phyloP scores from a whole-genome alignment of 164 flowering plant species.

The Amborella trichopoda region DNA sequence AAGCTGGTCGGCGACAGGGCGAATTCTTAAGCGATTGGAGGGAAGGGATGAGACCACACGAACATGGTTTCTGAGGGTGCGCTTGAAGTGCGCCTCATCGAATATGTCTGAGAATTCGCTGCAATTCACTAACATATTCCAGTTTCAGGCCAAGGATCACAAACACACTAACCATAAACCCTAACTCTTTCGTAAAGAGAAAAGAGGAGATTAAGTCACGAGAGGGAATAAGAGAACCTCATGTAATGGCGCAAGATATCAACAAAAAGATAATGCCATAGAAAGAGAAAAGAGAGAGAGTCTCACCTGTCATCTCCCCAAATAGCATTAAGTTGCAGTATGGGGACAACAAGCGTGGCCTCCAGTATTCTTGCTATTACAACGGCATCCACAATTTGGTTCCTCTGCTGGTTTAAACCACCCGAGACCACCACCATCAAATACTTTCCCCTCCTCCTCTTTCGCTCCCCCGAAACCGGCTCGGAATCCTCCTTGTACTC shows the following conservation, averaged over 20 bases:
- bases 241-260: too few relatives aligned
- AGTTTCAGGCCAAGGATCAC: not conserved
- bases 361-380: constrained; percentile 16
- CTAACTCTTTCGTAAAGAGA: not conserved
- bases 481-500: constrained; percentile 7
- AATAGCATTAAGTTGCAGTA: constrained; percentile 9
- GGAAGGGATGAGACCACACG: constrained; percentile 23
- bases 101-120: constrained; percentile 38
- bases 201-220: not conserved
- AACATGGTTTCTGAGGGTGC: constrained; percentile 18
- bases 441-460: constrained; percentile 8
- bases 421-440: constrained; percentile 23
- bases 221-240: not conserved
- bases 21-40: constrained; percentile 9
- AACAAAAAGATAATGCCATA: too few relatives aligned
- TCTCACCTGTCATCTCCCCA: constrained; percentile 22
- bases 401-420: constrained; percentile 22
- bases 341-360: constrained; percentile 15
- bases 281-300: not conserved
- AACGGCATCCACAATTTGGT: constrained; percentile 16
- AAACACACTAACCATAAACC: not conserved
- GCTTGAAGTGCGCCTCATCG: constrained; percentile 23
- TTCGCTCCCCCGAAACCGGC: not conserved
- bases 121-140: not conserved
- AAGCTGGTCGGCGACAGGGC: constrained; percentile 2